phyloP scores from a whole-genome alignment of 805 yeast genomes.

The Maudiozyma serrabonitensis region DNA sequence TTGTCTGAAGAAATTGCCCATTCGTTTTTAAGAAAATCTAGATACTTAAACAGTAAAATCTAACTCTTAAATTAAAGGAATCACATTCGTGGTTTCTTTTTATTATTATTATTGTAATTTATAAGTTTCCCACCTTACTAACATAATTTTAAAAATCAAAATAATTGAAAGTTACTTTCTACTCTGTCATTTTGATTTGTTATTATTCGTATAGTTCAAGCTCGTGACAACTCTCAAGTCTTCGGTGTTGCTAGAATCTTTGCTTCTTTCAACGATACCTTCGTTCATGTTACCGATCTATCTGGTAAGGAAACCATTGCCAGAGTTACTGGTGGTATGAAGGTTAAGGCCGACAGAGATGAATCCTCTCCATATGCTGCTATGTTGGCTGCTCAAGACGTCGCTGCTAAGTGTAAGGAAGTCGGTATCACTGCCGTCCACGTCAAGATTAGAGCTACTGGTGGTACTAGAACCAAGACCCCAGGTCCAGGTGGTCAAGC shows the following conservation, averaged over 20 bases:
- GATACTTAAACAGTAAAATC: constrained; percentile 4
- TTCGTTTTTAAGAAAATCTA: constrained; percentile 1
- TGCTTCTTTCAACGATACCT: constrained; percentile 99
- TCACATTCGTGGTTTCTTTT: not conserved
- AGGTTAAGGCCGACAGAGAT: constrained; percentile 99
- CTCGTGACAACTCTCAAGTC: constrained; percentile 96
- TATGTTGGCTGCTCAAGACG: constrained; percentile 99
- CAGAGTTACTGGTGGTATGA: constrained; percentile 99
- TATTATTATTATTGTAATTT: not conserved
- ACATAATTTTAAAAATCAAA: not conserved
- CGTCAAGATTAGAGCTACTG: constrained; percentile 99
- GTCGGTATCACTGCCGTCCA: constrained; percentile 99
- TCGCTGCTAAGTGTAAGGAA: constrained; percentile 97
- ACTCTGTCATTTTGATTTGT: not conserved
- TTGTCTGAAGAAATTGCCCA: not conserved
- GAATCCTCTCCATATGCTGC: constrained; percentile 99
- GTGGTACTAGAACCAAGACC: constrained; percentile 99
- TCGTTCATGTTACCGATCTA: constrained; percentile 98
- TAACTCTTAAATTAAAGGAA: not conserved
- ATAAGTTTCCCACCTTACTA: not conserved
- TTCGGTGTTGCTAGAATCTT: constrained; percentile 99
- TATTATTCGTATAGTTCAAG: constrained; percentile 36
- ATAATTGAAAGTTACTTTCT: not conserved
- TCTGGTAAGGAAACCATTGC: constrained; percentile 99
- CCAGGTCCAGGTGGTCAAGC: constrained; percentile 99